phyloP scores from a whole-genome alignment of 495 filamentous ascomycete genomes.

The Penicillium verhagenii region DNA sequence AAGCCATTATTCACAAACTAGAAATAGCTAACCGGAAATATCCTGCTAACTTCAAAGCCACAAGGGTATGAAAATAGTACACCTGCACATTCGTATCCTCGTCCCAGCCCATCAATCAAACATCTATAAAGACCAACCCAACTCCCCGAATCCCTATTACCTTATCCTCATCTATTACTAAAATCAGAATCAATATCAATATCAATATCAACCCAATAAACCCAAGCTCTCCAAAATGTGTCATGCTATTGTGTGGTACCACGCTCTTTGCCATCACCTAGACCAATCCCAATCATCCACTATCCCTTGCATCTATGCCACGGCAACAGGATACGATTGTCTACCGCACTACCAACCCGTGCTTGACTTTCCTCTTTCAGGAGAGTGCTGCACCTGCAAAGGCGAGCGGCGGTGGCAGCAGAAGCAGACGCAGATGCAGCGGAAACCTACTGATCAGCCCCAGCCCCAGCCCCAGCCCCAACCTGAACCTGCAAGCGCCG shows the following conservation, averaged over 20 bases:
- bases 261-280: constrained; percentile 26
- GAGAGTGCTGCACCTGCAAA: constrained; percentile 21
- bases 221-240: constrained; percentile 25
- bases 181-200: no score
- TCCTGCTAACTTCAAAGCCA: not conserved
- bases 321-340: constrained; percentile 25
- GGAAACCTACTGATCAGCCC: not conserved
- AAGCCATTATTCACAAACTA: not conserved
- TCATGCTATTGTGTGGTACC: constrained; percentile 30
- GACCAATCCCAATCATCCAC: constrained; percentile 6
- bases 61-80: not conserved
- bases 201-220: not conserved
- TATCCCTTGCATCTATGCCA: constrained; percentile 22
- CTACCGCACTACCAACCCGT: not conserved
- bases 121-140: not conserved
- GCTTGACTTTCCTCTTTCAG: constrained; percentile 17
- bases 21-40: not conserved
- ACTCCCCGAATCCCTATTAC: not conserved
- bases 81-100: not conserved
- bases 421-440: not conserved
- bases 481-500: not conserved
- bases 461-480: no score
- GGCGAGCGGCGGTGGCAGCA: not conserved
- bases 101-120: not conserved
- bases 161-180: not conserved